Percentiles rank a stretch among this genome's conserved stretches.
Conservation (phyloP, 2,329 filamentous ascomycete species). For the Ophiocordyceps sinensis region DNA sequence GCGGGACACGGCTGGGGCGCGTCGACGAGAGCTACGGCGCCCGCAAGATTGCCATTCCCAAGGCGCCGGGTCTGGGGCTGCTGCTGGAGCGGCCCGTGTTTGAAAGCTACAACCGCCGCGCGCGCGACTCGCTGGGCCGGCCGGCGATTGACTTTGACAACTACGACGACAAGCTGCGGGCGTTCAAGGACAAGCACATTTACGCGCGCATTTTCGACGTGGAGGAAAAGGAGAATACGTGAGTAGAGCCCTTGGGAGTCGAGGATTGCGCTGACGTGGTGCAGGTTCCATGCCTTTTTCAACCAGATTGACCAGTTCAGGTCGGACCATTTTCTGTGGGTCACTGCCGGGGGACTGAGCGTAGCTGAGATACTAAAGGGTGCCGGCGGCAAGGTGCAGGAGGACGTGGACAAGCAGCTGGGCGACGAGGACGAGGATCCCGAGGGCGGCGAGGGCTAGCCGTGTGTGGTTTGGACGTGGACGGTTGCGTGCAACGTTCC, state of each 20-base stretch:
- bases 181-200: constrained; percentile 85
- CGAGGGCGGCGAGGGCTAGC: constrained; percentile 28
- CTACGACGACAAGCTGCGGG: constrained; percentile 63
- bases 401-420: constrained; percentile 30
- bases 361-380: constrained; percentile 32
- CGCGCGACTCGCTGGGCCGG: constrained; percentile 45
- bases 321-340: constrained; percentile 58
- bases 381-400: constrained; percentile 22
- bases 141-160: constrained; percentile 65
- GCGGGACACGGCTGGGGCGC: constrained; percentile 57
- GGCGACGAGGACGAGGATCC: constrained; percentile 38
- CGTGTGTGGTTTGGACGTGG: background rate
- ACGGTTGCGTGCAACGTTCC: background rate
- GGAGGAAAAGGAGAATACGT: constrained; percentile 78
- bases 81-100: constrained; percentile 87
- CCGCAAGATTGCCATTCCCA: constrained; percentile 73
- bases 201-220: constrained; percentile 84
- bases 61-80: constrained; percentile 79
- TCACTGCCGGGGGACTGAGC: constrained; percentile 53
- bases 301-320: constrained; percentile 65
- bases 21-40: constrained; percentile 61
- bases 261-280: constrained; percentile 4
- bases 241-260: constrained; percentile 24
- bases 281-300: constrained; percentile 63
- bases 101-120: constrained; percentile 69